Evolutionary conservation across 108 stramenopile species (phyloP), one percentile per base, ranked within the genome.

Genomic region (Cyclotella baltica): DNA sequence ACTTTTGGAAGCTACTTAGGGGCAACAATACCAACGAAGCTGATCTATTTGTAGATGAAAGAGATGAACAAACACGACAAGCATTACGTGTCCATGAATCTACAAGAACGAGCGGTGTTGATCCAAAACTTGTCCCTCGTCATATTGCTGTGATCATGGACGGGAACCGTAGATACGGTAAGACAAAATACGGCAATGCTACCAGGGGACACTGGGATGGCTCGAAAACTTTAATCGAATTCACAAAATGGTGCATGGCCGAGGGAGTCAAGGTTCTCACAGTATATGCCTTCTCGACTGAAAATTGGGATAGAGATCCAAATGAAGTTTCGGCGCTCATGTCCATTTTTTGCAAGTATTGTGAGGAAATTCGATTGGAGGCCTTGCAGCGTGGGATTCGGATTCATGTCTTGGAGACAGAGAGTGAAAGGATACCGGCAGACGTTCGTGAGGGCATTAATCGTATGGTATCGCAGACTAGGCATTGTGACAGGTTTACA

Each of bases 131-230:
- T 31, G 68, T 92, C 19, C 94, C 94, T 3, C 81, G 69, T 40
- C 94, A 95, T 78, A 67, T 95, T 23, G 94, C 92, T 13, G 91
- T 99, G 51, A 98, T 99, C 55, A 99, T 99, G 99, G 99, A 99
- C 76, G 99, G 99, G 22, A 99, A 99, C 88, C 88, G 99, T 19
- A 93, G 99, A 23, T 99, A 95, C 78, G 99, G 98, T 35, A 72
- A 75, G 28, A 55, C 50, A 27, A 87, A 75, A 43, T 89, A 97
- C 58, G 92, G 88, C 40, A 87, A 83, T 70, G 89, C 90, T 16
- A 77, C 86, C 25, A 55, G 82, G 56, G 99, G 99, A 34, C 99
- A 99, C 63, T 89, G 87, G 88, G 96, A 93, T 63, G 99, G 99
- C 8, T 93, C 92, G 28, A 83, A 87, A 75, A 94, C 91, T 59